Evolutionary conservation across 306 rosid species (phyloP), one percentile per base, ranked within the genome.

Genomic region (Cucumis melo): DNA sequence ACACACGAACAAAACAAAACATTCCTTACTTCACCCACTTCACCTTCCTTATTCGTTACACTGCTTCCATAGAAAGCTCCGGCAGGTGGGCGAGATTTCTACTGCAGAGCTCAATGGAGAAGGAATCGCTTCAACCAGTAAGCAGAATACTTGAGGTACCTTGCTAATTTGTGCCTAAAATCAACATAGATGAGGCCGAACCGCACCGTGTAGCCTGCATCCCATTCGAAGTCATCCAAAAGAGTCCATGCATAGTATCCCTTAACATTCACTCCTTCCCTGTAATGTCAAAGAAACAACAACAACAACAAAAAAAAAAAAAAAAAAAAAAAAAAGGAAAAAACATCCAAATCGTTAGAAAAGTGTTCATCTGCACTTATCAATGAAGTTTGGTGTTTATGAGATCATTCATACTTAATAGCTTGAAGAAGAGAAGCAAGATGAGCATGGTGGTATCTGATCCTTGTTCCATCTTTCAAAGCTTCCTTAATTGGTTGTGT

Each of bases 191-290:
- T 42, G 11, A 83, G 34, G 19, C 86, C 86, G 20, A 79, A 83
- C 0, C 85, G 82, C 23, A 50, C 39, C 0, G 82, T 70, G 32
- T 57, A 79, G 20, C 85, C 85, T 5, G 32, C 58, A 7, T 66
- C 73, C 82, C 85, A 82, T 42, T 82, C 82, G 16, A 82, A 82
- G 41, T 79, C 61, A 5, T 82, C 85, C 36, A 71, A 23, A 10
- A 82, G 41, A 2, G 83, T 29, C 85, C 85, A 82, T 1, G 73
- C 41, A 32, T 10, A 82, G 38, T 82, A 82, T 23, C 82, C 82
- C 29, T 60, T 79, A 50, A 82, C 80, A 8, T 76, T 53, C 10
- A 61, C 80, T 1, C 85, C 85, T 3, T 70, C 82, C 78, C 85
- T 79, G 70, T 74, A n/a, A 20, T 74, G 7, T 53, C 36, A 38